Base-by-base conservation (phyloP, 352 stramenopile genomes). In the Blastocystis sp. region DNA sequence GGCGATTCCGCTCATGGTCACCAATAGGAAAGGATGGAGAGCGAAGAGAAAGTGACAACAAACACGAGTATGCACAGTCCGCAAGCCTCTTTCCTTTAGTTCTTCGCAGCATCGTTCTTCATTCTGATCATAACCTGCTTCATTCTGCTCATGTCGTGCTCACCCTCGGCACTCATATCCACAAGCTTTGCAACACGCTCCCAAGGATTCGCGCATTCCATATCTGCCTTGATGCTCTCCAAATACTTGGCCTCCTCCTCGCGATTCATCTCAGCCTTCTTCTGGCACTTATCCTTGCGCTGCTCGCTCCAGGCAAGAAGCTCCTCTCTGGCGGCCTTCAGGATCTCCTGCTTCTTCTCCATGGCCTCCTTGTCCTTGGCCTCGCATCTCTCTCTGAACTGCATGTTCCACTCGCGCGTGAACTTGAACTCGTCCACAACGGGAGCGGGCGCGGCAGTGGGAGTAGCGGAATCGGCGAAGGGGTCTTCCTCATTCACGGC, bases 61-160 rank as follows among this genome's bases (percentile, higher is more conserved):
- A 84, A 84, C 57, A 84, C 40, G 69, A 84, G 52, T 52, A n/a
- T 69, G 57, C 57, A 59, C 54, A 69, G 43, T 69, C 48, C 48
- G 74, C 40, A 84, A 69, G 28, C 74, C 70, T 54, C 48, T 24
- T 69, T 54, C 66, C 69, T 43, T 69, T 64, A 84, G n/a, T 68
- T 84, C 74, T 88, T 88, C 10, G 45, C 78, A 57, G 78, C 54
- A 88, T 90, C 89, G 45, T 80, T 84, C 54, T 90, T 90, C 64
- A 90, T 76, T 43, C 89, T 71, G 64, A 90, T 90, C 64, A 90
- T 89, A 6, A 90, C 69, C 45, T 90, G 87, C 42, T 89, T 81
- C 89, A 90, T 90, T 64, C 89, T 84, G n/a, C 9, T 42, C 45
- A 80, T 63, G 59, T 90, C 89, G 52, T 66, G 62, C 19, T 74